Percentiles rank a stretch among this genome's conserved stretches.
Evolutionary conservation across 2,329 filamentous ascomycete species (phyloP).

Genomic region (Alternaria solani): DNA sequence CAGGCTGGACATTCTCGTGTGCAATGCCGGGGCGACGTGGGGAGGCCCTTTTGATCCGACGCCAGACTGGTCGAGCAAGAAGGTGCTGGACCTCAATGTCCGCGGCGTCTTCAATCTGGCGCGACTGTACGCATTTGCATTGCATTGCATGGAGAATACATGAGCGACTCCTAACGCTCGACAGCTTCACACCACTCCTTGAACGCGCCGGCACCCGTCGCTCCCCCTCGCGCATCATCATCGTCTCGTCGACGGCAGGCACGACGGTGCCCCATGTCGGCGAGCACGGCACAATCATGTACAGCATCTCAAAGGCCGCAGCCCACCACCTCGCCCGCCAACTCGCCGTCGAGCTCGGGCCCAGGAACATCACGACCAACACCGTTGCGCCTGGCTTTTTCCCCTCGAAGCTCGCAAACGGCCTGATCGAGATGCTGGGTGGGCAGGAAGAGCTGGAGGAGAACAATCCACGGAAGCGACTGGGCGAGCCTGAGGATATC

Average conservation of each 20-base stretch:
- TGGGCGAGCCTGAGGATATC: conserved; percentile 49
- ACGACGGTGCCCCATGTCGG: conserved; percentile 49
- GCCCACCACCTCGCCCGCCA: conserved; percentile 51
- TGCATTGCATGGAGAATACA: too few relatives aligned
- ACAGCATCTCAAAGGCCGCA: conserved; percentile 52
- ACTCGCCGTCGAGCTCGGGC: conserved; percentile 51
- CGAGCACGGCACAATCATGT: conserved; percentile 51
- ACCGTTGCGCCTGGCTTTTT: conserved; percentile 53
- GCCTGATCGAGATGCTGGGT: conserved; percentile 49
- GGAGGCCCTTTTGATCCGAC: conserved; percentile 50
- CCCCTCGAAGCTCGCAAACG: conserved; percentile 49
- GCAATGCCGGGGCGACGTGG: conserved; percentile 52
- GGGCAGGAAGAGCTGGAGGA: conserved; percentile 53
- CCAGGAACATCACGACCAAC: conserved; percentile 51
- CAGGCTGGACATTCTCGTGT: conserved; percentile 50
- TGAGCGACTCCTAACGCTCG: not conserved
- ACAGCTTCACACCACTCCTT: conserved; percentile 49
- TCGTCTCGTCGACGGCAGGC: conserved; percentile 49
- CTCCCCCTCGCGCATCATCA: conserved; percentile 51
- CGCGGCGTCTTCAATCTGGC: conserved; percentile 52
- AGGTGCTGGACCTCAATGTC: conserved; percentile 52
- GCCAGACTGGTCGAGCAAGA: conserved; percentile 47
- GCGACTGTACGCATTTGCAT: conserved; percentile 37
- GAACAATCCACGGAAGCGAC: conserved; percentile 41
- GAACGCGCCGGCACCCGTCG: conserved; percentile 38